Evolutionary conservation across 148 eudicot species (phyloP).

Genomic region (Cornus suecica): DNA sequence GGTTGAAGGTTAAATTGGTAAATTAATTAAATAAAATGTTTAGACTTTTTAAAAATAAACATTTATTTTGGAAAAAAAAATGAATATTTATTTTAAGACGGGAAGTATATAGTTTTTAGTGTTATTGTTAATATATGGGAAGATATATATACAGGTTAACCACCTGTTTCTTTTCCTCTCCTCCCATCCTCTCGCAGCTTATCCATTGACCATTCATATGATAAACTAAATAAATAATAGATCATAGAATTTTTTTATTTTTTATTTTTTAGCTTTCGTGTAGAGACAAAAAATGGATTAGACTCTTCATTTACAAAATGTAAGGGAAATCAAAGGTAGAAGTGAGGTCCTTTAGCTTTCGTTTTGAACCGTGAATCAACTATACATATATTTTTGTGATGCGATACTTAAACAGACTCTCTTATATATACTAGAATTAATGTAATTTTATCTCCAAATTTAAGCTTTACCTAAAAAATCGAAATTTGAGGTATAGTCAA

Average conservation of each 20-base stretch:
- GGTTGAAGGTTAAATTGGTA: no score
- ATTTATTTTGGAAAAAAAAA: no score
- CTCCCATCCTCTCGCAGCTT: slow-evolving; percentile 58
- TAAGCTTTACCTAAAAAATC: no score
- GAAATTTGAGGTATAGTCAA: no score
- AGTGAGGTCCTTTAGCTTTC: not conserved
- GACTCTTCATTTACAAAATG: not conserved
- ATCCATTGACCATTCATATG: slow-evolving; percentile 27
- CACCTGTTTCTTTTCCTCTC: slow-evolving; percentile 26
- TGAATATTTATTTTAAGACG: no score
- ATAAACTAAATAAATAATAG: not conserved
- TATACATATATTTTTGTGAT: no score
- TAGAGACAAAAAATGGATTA: slow-evolving; percentile 20
- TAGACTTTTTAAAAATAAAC: no score
- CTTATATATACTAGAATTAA: no score
- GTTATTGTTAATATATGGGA: not conserved
- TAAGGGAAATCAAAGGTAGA: slow-evolving; percentile 2
- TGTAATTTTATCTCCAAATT: no score
- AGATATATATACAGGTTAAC: slow-evolving; percentile 25
- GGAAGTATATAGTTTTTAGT: not conserved
- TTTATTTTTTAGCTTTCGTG: no score
- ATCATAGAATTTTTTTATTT: slow-evolving; percentile 5
- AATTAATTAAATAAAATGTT: no score
- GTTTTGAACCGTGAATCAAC: slow-evolving; percentile 17
- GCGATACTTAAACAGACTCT: no score